phyloP scores from a whole-genome alignment of 495 filamentous ascomycete genomes.

The Bombardia bombarda region DNA sequence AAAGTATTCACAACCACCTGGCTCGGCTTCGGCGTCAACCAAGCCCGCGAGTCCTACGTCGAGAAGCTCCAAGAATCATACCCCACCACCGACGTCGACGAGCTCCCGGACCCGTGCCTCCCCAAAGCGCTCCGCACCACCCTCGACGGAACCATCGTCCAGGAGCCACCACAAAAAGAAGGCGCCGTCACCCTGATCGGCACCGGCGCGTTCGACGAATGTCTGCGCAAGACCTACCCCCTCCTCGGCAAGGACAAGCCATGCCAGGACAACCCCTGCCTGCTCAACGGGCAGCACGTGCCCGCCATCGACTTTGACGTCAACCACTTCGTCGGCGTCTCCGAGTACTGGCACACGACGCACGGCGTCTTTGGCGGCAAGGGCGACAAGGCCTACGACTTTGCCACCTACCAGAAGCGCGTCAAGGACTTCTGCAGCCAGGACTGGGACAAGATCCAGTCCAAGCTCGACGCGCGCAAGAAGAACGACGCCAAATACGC shows the following conservation, averaged over 20 bases:
- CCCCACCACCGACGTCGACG: constrained; percentile 42
- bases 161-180: constrained; percentile 13
- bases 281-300: constrained; percentile 82
- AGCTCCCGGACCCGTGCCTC: constrained; percentile 88
- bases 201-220: constrained; percentile 81
- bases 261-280: constrained; percentile 75
- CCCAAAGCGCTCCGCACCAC: constrained; percentile 67
- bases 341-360: constrained; percentile 98
- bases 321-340: constrained; percentile 97
- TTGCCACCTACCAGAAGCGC: constrained; percentile 77
- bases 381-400: constrained; percentile 83
- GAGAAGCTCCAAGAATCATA: constrained; percentile 56
- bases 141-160: constrained; percentile 46
- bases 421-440: constrained; percentile 81
- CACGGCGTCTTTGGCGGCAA: constrained; percentile 85
- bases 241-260: constrained; percentile 84
- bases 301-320: constrained; percentile 96
- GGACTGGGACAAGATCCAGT: constrained; percentile 68
- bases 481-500: constrained; percentile 56
- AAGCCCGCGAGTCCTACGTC: constrained; percentile 77
- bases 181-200: constrained; percentile 52
- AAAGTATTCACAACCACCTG: constrained; percentile 91
- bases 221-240: constrained; percentile 71
- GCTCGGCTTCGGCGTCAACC: constrained; percentile 92
- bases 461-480: constrained; percentile 51